Evolutionary conservation across 176 grass and related monocot genomes (phyloP), one percentile per base, ranked within the genome.

Genomic region (Puya raimondii): DNA sequence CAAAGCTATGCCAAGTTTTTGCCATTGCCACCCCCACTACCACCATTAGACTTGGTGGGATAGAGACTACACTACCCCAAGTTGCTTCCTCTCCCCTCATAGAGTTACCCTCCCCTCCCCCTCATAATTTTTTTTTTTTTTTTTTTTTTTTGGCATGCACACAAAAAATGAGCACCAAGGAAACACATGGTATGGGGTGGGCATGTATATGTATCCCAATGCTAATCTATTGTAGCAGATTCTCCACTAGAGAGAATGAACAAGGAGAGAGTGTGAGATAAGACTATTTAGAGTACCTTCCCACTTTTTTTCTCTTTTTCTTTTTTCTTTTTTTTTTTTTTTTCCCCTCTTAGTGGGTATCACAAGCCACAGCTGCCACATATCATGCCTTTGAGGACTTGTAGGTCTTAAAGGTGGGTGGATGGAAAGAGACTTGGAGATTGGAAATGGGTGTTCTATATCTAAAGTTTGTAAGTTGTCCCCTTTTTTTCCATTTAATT

Each of bases 391-490:
- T 61, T 61, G 56, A 18, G 27, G 66, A 50, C 33, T 49, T 11
- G 11, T 23, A 50, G 14, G 13, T 68, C 33, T 68, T 15, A 42
- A 48, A 17, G 3, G 5, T 48, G 4, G n/a, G n/a, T 61, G 56
- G 56, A 61, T 61, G 23, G 14, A 68, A 68, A 42, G 65, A 48
- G 14, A 68, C 16, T 1, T 4, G 12, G 14, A 68, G 65, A 68
- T 50, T 17, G 14, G 33, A 49, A 68, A 17, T 50, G 65, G 47
- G 47, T 68, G 65, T 50, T 48, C 27, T 68, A 11, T 68, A 50
- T 68, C 65, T 68, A 68, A 68, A 68, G 16, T 68, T 50, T 9
- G 29, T 66, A 66, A n/a, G 12, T 18, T 49, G 21, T 68, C 4
- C 20, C 20, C 16, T 49, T 68, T 68, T 11, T 48, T n/a, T 47